Evolutionary conservation across 352 stramenopile species (phyloP).

Genomic region (Globisporangium middletonii): DNA sequence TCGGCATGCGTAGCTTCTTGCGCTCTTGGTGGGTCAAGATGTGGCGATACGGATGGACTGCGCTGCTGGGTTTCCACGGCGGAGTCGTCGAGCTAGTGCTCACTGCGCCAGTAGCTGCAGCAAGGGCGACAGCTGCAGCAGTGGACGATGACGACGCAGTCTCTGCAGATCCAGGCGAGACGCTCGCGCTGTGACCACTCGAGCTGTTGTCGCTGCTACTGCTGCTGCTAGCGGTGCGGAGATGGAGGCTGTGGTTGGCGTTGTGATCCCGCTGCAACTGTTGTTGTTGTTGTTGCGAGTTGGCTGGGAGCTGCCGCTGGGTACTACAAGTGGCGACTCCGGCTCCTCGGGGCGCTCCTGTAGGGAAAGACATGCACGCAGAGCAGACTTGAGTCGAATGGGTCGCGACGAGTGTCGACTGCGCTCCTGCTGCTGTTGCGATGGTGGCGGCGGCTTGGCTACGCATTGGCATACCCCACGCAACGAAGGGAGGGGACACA

Average conservation of each 20-base stretch:
- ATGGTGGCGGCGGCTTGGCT: too few species aligned
- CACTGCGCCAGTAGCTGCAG: neutral
- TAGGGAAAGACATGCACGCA: neutral
- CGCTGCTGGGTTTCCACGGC: too few species aligned
- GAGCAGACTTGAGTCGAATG: neutral
- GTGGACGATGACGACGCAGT: neutral
- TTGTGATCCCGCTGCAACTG: slow-evolving; percentile 1
- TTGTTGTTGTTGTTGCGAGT: neutral
- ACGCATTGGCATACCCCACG: too few species aligned
- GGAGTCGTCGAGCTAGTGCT: neutral
- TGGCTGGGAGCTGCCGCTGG: neutral
- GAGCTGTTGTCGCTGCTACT: slow-evolving; percentile 9
- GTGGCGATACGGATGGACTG: slow-evolving; percentile 11
- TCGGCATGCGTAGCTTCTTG: slow-evolving; percentile 53
- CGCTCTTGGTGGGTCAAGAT: slow-evolving; percentile 33
- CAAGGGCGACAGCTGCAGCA: neutral
- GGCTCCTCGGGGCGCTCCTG: slow-evolving; percentile 1
- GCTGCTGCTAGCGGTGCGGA: slow-evolving; percentile 3
- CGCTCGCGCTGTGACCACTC: slow-evolving; percentile 3
- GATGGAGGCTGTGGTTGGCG: neutral
- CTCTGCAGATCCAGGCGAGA: slow-evolving; percentile 1
- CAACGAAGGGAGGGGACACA: neutral
- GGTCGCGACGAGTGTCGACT: neutral
- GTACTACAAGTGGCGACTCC: neutral
- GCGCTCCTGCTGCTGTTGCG: neutral